Evolutionary conservation across 2,329 filamentous ascomycete species (phyloP).

Genomic region (Diaporthe batatas): DNA sequence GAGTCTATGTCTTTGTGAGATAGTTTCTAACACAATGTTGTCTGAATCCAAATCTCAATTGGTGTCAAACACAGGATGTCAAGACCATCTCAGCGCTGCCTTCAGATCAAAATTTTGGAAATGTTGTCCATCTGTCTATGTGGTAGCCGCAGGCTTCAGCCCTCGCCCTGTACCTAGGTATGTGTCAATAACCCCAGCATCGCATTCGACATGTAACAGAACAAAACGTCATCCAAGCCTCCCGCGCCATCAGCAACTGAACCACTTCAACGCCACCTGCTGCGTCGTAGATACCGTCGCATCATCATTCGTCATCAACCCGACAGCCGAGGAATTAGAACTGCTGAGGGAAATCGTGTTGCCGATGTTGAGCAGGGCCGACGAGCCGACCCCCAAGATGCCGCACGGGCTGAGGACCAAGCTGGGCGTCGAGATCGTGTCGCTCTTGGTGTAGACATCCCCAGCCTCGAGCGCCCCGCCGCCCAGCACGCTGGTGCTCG

Average conservation of each 20-base stretch:
- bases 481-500: constrained; percentile 36
- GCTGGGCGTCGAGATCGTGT: constrained; percentile 29
- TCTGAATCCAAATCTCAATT: no score
- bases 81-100: neutral
- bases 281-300: constrained; percentile 41
- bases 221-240: neutral
- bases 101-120: neutral
- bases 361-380: constrained; percentile 12
- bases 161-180: neutral
- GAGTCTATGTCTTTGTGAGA: neutral
- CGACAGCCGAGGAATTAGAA: constrained; percentile 34
- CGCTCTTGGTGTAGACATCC: constrained; percentile 35
- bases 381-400: constrained; percentile 45
- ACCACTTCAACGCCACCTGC: constrained; percentile 34
- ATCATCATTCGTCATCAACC: constrained; percentile 42
- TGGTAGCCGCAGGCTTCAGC: no score
- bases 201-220: neutral
- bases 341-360: constrained; percentile 38
- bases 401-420: constrained; percentile 38
- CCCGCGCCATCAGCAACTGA: neutral
- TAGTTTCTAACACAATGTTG: neutral
- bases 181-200: neutral
- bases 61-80: neutral
- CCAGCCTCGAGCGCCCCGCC: constrained; percentile 27
- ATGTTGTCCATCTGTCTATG: neutral